Percentiles rank a stretch among this genome's conserved stretches.
Conservation (phyloP, 2,329 filamentous ascomycete species). For the Neopestalotiopsis rosae region DNA sequence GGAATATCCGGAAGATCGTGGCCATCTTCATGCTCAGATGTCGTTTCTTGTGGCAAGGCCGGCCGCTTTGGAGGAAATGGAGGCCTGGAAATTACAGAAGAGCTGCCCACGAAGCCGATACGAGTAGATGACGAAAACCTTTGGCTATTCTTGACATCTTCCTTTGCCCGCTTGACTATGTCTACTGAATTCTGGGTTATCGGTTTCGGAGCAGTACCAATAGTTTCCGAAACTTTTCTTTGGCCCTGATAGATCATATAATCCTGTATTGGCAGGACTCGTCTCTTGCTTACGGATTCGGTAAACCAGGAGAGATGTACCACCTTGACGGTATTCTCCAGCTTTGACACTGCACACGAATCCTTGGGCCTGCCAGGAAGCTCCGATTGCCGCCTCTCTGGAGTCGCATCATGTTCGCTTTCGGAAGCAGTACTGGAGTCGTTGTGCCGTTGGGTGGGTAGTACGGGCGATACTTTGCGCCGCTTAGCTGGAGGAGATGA, state of each 20-base stretch:
- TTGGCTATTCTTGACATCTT: conserved; percentile 12
- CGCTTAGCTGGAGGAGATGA: conserved; percentile 31
- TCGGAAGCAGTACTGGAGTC: conserved; percentile 37
- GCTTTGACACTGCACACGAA: conserved; percentile 17
- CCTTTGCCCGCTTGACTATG: conserved; percentile 38
- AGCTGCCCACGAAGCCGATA: conserved; percentile 16
- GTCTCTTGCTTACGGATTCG: conserved; percentile 52
- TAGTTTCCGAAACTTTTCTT: conserved; percentile 30
- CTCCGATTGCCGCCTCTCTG: conserved; percentile 13
- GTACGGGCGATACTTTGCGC: conserved; percentile 43
- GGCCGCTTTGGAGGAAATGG: conserved; percentile 40
- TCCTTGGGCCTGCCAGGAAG: conserved; percentile 24
- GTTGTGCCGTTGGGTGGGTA: conserved; percentile 17
- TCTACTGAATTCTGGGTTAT: conserved; percentile 26
- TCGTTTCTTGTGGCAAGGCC: conserved; percentile 69
- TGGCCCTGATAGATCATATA: conserved; percentile 62
- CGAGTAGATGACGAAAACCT: conserved; percentile 21
- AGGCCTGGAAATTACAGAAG: conserved; percentile 26
- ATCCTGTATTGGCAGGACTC: conserved; percentile 50
- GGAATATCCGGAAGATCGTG: conserved; percentile 68
- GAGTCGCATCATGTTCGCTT: conserved; percentile 21
- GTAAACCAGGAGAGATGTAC: conserved; percentile 65
- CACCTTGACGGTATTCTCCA: conserved; percentile 48
- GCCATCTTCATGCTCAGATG: conserved; percentile 74
- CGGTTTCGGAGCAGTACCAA: conserved; percentile 17